These are phyloP conservation scores for Phaeophleospora eucalypticola DNA, from an alignment of 2,329 filamentous ascomycete species.

Conservation along the genomic window DNA sequence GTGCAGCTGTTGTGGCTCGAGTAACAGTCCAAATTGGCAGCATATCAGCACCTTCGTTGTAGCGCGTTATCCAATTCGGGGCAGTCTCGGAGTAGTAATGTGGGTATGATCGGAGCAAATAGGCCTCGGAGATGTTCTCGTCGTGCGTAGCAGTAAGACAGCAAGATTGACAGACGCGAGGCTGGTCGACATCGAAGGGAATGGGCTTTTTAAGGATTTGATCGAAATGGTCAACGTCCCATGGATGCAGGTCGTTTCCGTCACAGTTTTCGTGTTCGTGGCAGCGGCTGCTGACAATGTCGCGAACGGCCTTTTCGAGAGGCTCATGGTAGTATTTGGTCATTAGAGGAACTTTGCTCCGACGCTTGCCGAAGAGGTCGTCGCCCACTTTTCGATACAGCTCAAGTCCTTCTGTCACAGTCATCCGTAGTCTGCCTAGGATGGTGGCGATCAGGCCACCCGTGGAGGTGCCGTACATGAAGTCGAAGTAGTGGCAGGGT, in stretches of 20 bases:
- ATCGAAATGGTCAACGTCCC: slow-evolving; percentile 26
- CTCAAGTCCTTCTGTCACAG: slow-evolving; percentile 45
- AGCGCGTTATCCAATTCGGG: slow-evolving; percentile 41
- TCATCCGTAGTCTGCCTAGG: slow-evolving; percentile 48
- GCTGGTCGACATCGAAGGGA: slow-evolving; percentile 30
- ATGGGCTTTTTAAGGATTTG: slow-evolving; percentile 16
- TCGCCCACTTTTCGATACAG: slow-evolving; percentile 46
- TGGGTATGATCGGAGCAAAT: slow-evolving; percentile 47
- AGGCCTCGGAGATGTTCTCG: slow-evolving; percentile 44
- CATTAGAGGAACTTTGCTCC: slow-evolving; percentile 43
- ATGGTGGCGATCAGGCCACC: slow-evolving; percentile 51
- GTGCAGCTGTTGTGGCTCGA: slow-evolving; percentile 50
- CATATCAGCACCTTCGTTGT: slow-evolving; percentile 45
- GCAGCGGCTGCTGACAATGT: slow-evolving; percentile 44
- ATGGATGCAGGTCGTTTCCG: slow-evolving; percentile 45
- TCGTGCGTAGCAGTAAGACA: slow-evolving; percentile 49
- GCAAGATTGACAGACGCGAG: slow-evolving; percentile 37
- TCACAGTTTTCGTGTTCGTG: slow-evolving; percentile 41
- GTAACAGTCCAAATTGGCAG: slow-evolving; percentile 51
- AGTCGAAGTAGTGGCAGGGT: slow-evolving; percentile 52
- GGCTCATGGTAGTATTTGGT: slow-evolving; percentile 50
- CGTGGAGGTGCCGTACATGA: slow-evolving; percentile 51
- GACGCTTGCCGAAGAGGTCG: slow-evolving; percentile 44
- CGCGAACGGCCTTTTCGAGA: slow-evolving; percentile 44
- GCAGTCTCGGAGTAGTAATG: slow-evolving; percentile 41